phyloP scores from a whole-genome alignment of 192 early-diverging fungal genomes.

The Gryganskiella cystojenkinii region DNA sequence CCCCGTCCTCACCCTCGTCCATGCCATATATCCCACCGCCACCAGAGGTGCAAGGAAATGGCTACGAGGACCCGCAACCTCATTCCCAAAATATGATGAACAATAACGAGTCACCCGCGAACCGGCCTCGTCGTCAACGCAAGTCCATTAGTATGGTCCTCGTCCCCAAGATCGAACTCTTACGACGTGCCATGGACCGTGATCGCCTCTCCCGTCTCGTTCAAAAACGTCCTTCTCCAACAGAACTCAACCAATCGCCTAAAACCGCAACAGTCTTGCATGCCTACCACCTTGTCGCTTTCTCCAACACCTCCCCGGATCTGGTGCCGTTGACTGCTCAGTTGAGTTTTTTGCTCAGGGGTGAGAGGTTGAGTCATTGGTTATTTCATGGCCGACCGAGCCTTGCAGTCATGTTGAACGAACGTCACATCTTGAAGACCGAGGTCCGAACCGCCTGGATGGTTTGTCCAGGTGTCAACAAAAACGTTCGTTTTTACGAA shows the following conservation, averaged over 20 bases:
- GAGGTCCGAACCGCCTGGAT: constrained; percentile 39
- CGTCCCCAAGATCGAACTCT: constrained; percentile 30
- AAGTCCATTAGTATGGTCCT: constrained; percentile 31
- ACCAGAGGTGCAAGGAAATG: not conserved
- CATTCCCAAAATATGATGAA: not conserved
- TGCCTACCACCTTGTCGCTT: constrained; percentile 27
- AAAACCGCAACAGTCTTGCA: constrained; percentile 21
- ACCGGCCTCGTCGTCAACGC: constrained; percentile 14
- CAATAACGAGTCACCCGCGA: not conserved
- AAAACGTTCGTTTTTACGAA: constrained; percentile 39
- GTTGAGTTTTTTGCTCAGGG: constrained; percentile 27
- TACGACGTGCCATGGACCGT: constrained; percentile 26
- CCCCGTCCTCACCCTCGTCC: not conserved
- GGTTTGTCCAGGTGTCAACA: constrained; percentile 30
- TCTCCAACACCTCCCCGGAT: constrained; percentile 14
- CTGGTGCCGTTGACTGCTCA: constrained; percentile 23
- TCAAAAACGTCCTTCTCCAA: constrained; percentile 29
- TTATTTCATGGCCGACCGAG: constrained; percentile 21
- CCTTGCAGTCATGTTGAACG: constrained; percentile 27
- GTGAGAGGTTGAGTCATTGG: constrained; percentile 31
- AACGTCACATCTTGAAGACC: constrained; percentile 25
- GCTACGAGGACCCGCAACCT: not conserved
- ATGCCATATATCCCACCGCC: not conserved
- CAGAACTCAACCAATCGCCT: constrained; percentile 29
- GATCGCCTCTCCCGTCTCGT: constrained; percentile 33